Percentiles rank a stretch among this genome's conserved stretches.
These are phyloP conservation scores for Copromyces sp. DNA, from an alignment of 495 filamentous ascomycete genomes.

Conservation along the genomic window DNA sequence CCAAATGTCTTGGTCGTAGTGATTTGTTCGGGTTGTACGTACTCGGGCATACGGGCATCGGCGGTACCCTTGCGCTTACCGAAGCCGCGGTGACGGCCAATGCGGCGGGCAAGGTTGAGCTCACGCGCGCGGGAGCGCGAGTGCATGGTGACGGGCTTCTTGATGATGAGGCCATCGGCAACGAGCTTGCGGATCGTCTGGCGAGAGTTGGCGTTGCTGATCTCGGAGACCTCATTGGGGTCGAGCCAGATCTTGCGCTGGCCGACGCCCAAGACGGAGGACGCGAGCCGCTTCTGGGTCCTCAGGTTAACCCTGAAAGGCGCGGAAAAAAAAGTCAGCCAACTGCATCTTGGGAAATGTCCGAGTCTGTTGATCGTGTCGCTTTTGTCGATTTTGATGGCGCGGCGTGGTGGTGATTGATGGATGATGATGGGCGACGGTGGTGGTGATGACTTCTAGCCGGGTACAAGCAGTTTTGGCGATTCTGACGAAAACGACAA, in stretches of 20 bases:
- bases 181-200: slow-evolving; percentile 99
- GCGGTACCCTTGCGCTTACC: slow-evolving; percentile 99
- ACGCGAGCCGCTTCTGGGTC: slow-evolving; percentile 99
- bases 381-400: neutral
- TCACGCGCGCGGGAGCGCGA: slow-evolving; percentile 90
- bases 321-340: slow-evolving; percentile 26
- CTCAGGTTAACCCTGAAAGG: slow-evolving; percentile 87
- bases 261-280: slow-evolving; percentile 94
- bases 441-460: neutral
- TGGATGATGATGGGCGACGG: neutral
- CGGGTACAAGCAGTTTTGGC: neutral
- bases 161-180: slow-evolving; percentile 99
- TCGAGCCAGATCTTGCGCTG: slow-evolving; percentile 99
- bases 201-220: slow-evolving; percentile 99
- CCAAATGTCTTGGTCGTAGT: slow-evolving; percentile 2
- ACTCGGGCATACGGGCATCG: slow-evolving; percentile 98
- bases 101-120: slow-evolving; percentile 77
- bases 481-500: slow-evolving; percentile 1
- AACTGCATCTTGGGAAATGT: neutral
- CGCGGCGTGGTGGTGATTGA: slow-evolving; percentile 4
- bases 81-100: slow-evolving; percentile 93
- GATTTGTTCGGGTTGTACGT: slow-evolving; percentile 32
- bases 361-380: slow-evolving; percentile 3
- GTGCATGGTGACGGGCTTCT: slow-evolving; percentile 99
- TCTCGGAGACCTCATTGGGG: slow-evolving; percentile 98